Conservation (phyloP, 2,329 filamentous ascomycete species). For the Harringtonia aguacate region DNA sequence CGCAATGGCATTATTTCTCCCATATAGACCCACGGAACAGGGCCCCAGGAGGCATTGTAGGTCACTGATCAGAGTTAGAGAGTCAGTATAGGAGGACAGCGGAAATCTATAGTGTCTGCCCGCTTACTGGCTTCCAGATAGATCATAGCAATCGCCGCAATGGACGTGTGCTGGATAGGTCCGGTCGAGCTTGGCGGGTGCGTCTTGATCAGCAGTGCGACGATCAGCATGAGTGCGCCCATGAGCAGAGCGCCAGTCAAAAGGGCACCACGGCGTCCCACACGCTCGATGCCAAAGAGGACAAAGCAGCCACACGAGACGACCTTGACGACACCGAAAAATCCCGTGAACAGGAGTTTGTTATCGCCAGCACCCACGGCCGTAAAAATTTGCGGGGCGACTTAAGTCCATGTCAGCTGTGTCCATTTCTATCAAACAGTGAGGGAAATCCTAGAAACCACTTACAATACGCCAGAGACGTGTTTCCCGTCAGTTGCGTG, state of each 20-base stretch:
- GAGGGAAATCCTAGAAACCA: too few relatives aligned
- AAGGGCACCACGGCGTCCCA: conserved; percentile 12
- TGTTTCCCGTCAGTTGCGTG: conserved; percentile 35
- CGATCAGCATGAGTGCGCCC: too few relatives aligned
- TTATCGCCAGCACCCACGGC: conserved; percentile 45
- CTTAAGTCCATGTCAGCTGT: too few relatives aligned
- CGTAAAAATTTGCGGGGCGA: conserved; percentile 50
- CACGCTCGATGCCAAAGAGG: conserved; percentile 9
- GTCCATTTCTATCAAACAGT: too few relatives aligned
- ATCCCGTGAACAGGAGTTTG: conserved; percentile 51
- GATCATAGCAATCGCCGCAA: conserved; percentile 19
- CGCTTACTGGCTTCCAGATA: conserved; percentile 14
- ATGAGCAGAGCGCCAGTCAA: too few relatives aligned
- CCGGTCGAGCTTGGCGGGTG: too few relatives aligned
- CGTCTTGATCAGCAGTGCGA: too few relatives aligned
- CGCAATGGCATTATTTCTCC: conserved; percentile 17
- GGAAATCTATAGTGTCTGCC: too few relatives aligned
- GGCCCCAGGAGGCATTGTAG: conserved; percentile 23
- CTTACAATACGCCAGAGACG: conserved; percentile 56
- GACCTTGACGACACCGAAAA: conserved; percentile 18
- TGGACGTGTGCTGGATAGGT: too few relatives aligned
- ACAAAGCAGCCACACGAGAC: conserved; percentile 5
- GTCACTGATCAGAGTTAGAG: too few relatives aligned
- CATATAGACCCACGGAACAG: conserved; percentile 16
- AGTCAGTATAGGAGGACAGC: too few relatives aligned